Evolutionary conservation across 169 alveolate species (phyloP), one percentile per base, ranked within the genome.

Genomic region (Cryptosporidium xiaoi): DNA sequence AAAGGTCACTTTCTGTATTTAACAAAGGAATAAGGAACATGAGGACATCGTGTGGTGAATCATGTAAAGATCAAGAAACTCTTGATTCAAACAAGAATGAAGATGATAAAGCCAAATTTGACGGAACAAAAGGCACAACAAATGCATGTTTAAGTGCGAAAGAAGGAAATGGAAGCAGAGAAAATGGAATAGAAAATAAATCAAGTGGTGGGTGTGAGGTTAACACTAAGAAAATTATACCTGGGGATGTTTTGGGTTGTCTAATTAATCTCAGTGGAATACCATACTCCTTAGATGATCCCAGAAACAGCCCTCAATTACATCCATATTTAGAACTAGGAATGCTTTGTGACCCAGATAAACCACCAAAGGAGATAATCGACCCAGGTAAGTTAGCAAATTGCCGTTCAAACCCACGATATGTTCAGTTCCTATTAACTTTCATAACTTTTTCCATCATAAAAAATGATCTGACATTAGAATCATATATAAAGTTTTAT

Each of bases 301-400:
- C 96, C 5, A 69, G 95, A 33, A 93, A 91, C 44, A 55, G 66
- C 10, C 93, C 93, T 6, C 65, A 71, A 13, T 31, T 93, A 60
- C 93, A 95, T 94, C 91, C 96, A 10, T 93, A 91, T 53, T 66
- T 93, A 44, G 90, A 92, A 33, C 44, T 77, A 16, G 87, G 87
- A 10, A 36, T 77, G 24, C 48, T 77, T 3, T 77, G 87, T 6
- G 64, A 77, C 34, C 87, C 87, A 24, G 87, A 77, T 10, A 46
- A 16, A 13, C 87, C 48, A 18, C 87, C 87, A 31, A 36, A 56
- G 33, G 64, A 27, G 31, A 24, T 46, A 8, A 58, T n/a, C n/a
- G 87, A 77, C 36, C 60, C 60, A 1, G 71, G 87, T 77, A 77
- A 44, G 87, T 36, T 31, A 31, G 15, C 2, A 27, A 51, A n/a